A percentile compares a stretch with the other conserved stretches of the same genome.
Conservation (phyloP, 257 asterid genomes). For the Solanum chiquidenum region DNA sequence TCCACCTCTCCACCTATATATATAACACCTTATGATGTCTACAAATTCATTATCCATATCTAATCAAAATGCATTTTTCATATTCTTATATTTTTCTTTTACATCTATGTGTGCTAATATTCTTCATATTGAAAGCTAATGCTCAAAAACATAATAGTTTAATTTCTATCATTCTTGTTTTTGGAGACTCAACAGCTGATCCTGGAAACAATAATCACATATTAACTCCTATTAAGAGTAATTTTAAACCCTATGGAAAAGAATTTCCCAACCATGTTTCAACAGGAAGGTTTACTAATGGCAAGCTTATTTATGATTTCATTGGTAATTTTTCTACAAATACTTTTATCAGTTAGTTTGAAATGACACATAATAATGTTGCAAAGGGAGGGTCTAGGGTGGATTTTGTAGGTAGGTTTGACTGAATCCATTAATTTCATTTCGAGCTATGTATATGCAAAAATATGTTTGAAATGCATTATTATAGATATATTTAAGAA, state of each 20-base stretch:
- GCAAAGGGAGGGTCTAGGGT: background rate
- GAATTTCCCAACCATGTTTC: constrained; percentile 42
- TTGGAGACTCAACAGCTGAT: constrained; percentile 81
- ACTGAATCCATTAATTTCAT: background rate
- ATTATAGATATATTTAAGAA: background rate
- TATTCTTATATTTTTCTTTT: background rate
- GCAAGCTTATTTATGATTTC: constrained; percentile 56
- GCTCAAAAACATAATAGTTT: background rate
- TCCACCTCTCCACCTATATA: too few species aligned
- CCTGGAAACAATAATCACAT: constrained; percentile 72
- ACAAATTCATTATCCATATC: background rate
- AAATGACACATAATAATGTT: background rate
- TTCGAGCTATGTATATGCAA: background rate
- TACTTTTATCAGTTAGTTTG: background rate
- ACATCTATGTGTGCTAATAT: background rate
- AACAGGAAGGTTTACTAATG: constrained; percentile 71
- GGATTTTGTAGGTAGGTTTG: background rate
- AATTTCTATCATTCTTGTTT: constrained; percentile 34
- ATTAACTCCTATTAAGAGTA: constrained; percentile 29
- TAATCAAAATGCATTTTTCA: background rate
- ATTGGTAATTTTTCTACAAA: constrained; percentile 25
- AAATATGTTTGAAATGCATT: background rate
- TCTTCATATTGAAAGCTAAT: background rate
- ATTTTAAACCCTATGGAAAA: constrained; percentile 64
- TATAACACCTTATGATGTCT: background rate